Evolutionary conservation across 2,329 filamentous ascomycete genomes (phyloP).

Genomic region (Talaromyces albobiverticillius): DNA sequence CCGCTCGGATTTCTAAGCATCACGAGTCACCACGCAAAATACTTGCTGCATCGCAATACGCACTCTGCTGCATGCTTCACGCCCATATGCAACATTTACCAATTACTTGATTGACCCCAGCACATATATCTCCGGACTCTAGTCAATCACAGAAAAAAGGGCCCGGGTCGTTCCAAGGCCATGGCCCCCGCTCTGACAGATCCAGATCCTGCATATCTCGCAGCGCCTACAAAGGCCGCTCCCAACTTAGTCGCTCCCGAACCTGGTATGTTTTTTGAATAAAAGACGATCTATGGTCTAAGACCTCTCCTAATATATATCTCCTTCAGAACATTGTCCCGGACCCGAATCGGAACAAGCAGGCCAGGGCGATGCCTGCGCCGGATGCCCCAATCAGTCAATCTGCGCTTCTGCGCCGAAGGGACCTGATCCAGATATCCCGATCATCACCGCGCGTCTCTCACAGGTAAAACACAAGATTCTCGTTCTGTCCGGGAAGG

Average conservation of each 20-base stretch:
- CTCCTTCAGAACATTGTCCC: conserved; percentile 86
- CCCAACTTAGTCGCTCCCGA: conserved; percentile 90
- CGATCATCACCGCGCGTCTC: conserved; percentile 79
- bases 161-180: conserved; percentile 10
- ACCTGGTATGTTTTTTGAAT: conserved; percentile 54
- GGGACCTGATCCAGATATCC: conserved; percentile 91
- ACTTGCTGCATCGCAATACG: too few species aligned
- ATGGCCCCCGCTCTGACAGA: conserved; percentile 85
- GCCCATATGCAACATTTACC: too few species aligned
- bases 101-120: too few species aligned
- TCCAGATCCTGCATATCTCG: conserved; percentile 67
- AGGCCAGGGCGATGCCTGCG: conserved; percentile 74
- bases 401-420: conserved; percentile 95
- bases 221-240: conserved; percentile 71
- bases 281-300: neutral
- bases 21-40: too few species aligned
- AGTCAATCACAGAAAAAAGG: too few species aligned
- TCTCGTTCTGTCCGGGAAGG: conserved; percentile 88
- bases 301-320: too few species aligned
- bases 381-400: conserved; percentile 89
- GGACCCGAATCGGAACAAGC: conserved; percentile 62
- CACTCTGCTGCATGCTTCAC: too few species aligned
- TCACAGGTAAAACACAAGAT: conserved; percentile 85
- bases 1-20: conserved; percentile 12
- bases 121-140: too few species aligned